phyloP scores from a whole-genome alignment of 2,329 filamentous ascomycete species.

The Magnaporthiopsis rhizophila region DNA sequence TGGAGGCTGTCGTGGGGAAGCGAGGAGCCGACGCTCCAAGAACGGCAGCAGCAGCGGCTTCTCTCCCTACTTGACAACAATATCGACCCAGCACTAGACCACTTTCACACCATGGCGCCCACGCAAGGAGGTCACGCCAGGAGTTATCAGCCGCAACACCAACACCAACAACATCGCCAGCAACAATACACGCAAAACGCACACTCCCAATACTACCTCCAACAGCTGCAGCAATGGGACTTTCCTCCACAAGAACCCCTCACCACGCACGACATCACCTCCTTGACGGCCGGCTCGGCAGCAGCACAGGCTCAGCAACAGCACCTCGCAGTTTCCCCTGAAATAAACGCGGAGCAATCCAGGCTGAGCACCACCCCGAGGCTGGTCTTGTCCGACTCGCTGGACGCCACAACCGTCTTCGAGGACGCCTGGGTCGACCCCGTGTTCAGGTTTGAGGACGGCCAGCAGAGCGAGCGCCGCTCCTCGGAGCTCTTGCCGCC shows the following conservation, averaged over 20 bases:
- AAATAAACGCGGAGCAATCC: not conserved
- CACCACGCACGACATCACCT: not conserved
- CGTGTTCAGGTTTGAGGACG: not conserved
- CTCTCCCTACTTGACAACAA: not conserved
- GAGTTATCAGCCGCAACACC: not conserved
- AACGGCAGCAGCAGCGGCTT: not conserved
- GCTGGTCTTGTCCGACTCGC: not conserved
- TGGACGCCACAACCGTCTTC: not conserved
- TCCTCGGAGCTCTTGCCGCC: not conserved
- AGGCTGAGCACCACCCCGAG: not conserved
- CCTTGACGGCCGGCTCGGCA: not conserved
- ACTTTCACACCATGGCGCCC: not conserved
- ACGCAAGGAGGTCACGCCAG: not conserved
- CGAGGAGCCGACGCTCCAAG: not conserved
- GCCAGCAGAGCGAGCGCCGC: not conserved
- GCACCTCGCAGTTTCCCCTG: not conserved
- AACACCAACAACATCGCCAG: not conserved
- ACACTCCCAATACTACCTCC: not conserved
- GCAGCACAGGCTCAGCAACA: not conserved
- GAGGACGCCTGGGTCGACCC: not conserved
- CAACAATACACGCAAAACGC: not conserved
- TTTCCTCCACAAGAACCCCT: not conserved
- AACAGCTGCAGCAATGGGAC: not conserved
- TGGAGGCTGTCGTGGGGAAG: not conserved
- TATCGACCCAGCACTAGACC: not conserved